Base-by-base conservation (phyloP, 331 rosid species). In the Acacia pycnantha region DNA sequence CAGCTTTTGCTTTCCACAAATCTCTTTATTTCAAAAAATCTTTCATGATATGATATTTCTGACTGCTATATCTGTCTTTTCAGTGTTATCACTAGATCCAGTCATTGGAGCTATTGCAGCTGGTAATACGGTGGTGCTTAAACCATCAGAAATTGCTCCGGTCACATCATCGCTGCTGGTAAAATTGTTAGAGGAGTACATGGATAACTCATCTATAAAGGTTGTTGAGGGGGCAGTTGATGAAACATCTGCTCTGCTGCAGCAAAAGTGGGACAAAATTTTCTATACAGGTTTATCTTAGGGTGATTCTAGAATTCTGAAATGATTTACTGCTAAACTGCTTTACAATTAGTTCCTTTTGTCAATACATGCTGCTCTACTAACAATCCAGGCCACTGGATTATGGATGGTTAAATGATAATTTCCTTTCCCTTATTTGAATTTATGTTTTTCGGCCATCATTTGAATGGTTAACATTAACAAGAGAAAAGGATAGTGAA, bases 201-300 rank as follows among this genome's bases (percentile, higher is more conserved):
- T 96, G 97, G 99, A 96, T 85, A 89, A 76, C 80, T 88, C 98
- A 56, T 70, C 84, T 84, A 67, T 94, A 81, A 91, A 88, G 84
- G 98, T 96, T 73, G 92, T 96, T 79, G 97, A 96, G 87, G 99
- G 99, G 19, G 95, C 90, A 40, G 93, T 88, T 71, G 83, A 90
- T 24, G 99, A 90, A 90, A 91, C 99, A 75, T 44, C 94, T 75
- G 95, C 95, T 27, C 82, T 96, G 73, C 82, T 96, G 80, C 93
- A 96, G 90, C 99, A 96, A 69, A 96, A 92, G 88, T 96, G 99
- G 99, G 99, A 96, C 91, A 96, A 96, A 79, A 94, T 96, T 86
- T 96, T 89, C 82, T 96, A 96, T 82, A 96, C 99, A 90, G 99
- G 99, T 96, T 77, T 77, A 73, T 76, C 72, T 75, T 78, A 43